Evolutionary conservation across 768 basidiomycete genomes (phyloP).

Genomic region (Boletus rufocinnamomeus): DNA sequence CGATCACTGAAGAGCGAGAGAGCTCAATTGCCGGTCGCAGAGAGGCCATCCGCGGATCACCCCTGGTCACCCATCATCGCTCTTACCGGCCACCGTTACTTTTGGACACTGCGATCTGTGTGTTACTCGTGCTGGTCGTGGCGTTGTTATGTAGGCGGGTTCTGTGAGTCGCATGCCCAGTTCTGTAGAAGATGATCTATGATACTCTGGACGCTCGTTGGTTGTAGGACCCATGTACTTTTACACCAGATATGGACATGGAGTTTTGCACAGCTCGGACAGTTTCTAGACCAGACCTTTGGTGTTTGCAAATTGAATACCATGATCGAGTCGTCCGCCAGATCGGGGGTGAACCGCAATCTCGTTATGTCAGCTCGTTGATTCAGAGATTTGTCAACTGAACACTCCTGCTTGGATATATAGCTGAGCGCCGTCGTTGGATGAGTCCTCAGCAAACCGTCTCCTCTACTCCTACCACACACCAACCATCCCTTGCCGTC

Average conservation of each 20-base stretch:
- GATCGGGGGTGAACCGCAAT: slow-evolving; percentile 20
- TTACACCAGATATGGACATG: slow-evolving; percentile 5
- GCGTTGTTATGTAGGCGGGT: slow-evolving; percentile 67
- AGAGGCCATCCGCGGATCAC: slow-evolving; percentile 24
- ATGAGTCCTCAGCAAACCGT: slow-evolving; percentile 15
- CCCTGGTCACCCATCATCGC: slow-evolving; percentile 17
- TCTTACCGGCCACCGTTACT: slow-evolving; percentile 55
- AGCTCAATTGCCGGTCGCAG: slow-evolving; percentile 4
- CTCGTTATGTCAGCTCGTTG: slow-evolving; percentile 30
- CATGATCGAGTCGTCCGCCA: slow-evolving; percentile 22
- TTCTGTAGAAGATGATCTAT: slow-evolving; percentile 25
- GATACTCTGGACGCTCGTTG: slow-evolving; percentile 14
- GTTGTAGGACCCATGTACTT: slow-evolving; percentile 24
- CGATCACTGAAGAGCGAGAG: slow-evolving; percentile 16
- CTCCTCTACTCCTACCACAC: background rate
- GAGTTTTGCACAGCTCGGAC: slow-evolving; percentile 18
- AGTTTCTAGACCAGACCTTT: slow-evolving; percentile 26
- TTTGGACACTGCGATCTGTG: slow-evolving; percentile 73
- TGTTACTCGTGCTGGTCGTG: slow-evolving; percentile 67
- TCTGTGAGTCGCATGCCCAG: slow-evolving; percentile 35
- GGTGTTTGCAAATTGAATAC: slow-evolving; percentile 18
- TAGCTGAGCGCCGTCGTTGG: slow-evolving; percentile 4
- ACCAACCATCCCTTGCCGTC: background rate
- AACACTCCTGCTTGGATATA: slow-evolving; percentile 18
- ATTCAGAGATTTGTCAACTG: slow-evolving; percentile 30